phyloP scores from a whole-genome alignment of 108 stramenopile species.

The Phaeodactylum tricornutum region DNA sequence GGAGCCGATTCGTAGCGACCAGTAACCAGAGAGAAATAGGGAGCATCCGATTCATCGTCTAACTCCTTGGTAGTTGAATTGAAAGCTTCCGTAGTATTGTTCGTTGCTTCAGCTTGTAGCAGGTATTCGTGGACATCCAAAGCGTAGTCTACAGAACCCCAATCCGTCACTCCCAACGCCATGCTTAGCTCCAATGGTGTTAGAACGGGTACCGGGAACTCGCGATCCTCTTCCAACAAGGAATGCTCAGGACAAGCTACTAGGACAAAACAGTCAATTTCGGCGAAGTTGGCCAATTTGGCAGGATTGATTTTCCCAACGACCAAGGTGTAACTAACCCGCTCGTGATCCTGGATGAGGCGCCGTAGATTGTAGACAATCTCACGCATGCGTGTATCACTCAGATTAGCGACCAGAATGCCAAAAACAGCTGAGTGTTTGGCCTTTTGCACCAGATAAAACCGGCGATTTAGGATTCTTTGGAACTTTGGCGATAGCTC shows the following conservation, averaged over 20 bases:
- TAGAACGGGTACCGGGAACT: constrained; percentile 72
- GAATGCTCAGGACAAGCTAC: constrained; percentile 85
- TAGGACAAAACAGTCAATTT: constrained; percentile 89
- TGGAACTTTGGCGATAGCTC: constrained; percentile 27
- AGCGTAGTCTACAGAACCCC: constrained; percentile 73
- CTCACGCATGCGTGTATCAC: constrained; percentile 50
- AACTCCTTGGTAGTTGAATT: not conserved
- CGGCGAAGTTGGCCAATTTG: constrained; percentile 92
- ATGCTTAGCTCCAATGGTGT: constrained; percentile 91
- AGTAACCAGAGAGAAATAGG: constrained; percentile 73
- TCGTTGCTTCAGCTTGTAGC: constrained; percentile 8
- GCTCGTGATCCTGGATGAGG: constrained; percentile 57
- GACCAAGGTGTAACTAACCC: constrained; percentile 82
- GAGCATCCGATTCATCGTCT: constrained; percentile 50
- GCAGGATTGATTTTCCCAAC: constrained; percentile 91
- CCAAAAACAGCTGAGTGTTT: constrained; percentile 77
- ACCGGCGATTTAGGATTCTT: constrained; percentile 66
- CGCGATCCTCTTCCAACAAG: constrained; percentile 60
- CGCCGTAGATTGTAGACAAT: constrained; percentile 52
- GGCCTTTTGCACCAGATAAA: constrained; percentile 81
- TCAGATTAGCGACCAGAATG: constrained; percentile 85
- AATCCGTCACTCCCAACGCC: constrained; percentile 67
- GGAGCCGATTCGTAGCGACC: constrained; percentile 53
- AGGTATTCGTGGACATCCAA: constrained; percentile 71
- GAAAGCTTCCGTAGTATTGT: constrained; percentile 9